Evolutionary conservation across 345 rosid genomes (phyloP), one percentile per base, ranked within the genome.

Genomic region (Eucalyptus grandis): DNA sequence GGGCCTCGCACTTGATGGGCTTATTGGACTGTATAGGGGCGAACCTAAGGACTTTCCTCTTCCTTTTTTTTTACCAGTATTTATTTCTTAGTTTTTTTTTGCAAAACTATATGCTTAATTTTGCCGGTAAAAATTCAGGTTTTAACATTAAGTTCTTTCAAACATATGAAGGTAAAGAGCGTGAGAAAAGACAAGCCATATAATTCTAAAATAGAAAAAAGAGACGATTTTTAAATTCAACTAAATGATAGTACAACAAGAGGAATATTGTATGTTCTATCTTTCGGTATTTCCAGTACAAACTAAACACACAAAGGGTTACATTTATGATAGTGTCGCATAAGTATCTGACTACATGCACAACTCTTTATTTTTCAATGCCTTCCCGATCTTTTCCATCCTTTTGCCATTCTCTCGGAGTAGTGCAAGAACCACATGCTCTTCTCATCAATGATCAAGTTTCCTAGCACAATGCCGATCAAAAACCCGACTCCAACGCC

Each of bases 281-380:
- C 9, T 51, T 3, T 51, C 7, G 2, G 0, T 7, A 17, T 7
- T 51, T 51, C 9, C 22, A 51, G 0, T 17, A 0, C 56, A 51
- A 65, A 65, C 37, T 30, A n/a, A 65, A 65, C 37, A n/a, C 72
- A 65, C 1, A 0, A 65, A 14, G 1, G 5, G 43, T 14, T 14
- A 7, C 19, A 30, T 62, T n/a, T 6, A 0, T 30, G 3, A 65
- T 65, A 30, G 19, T 16, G 43, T 31, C 13, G 0, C 12, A 16
- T 16, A 9, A 3, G 24, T 31, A 69, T 15, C 0, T 16, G 0
- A 31, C 22, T 31, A 2, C 7, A 69, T 16, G 24, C 1, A 3
- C 0, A 5, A 16, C 22, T 69, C 80, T 9, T 16, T 16, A 9
- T 31, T 8, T 10, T 16, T 31, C 12, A 69, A 10, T 31, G 22